Conservation (phyloP, 1,139 yeast genomes). For the Candida tropicalis region DNA sequence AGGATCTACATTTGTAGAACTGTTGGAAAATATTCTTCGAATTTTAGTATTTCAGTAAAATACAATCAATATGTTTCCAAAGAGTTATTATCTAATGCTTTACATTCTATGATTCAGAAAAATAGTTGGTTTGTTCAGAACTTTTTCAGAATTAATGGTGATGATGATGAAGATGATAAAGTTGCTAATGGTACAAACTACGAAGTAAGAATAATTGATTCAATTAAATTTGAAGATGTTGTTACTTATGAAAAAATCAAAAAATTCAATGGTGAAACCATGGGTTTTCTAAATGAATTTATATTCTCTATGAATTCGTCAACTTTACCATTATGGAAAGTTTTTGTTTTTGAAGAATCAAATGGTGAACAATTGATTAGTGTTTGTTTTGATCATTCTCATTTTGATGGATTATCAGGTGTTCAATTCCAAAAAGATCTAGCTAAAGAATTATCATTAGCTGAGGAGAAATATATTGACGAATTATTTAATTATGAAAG, state of each 20-base stretch:
- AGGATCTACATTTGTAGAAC: conserved; percentile 31
- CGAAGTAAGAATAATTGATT: conserved; percentile 21
- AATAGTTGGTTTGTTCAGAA: conserved; percentile 27
- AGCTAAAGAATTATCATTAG: conserved; percentile 17
- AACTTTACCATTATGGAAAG: conserved; percentile 34
- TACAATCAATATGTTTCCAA: conserved; percentile 23
- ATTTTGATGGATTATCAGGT: conserved; percentile 40
- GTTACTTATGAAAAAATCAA: conserved; percentile 22
- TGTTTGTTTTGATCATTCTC: conserved; percentile 35
- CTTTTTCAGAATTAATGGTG: conserved; percentile 20
- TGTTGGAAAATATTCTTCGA: conserved; percentile 25
- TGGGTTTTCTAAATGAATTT: conserved; percentile 22
- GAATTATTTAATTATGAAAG: conserved; percentile 16
- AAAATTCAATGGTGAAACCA: conserved; percentile 19
- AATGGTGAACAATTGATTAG: conserved; percentile 25
- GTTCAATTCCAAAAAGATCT: conserved; percentile 36
- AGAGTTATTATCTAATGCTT: conserved; percentile 27
- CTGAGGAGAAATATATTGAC: conserved; percentile 11
- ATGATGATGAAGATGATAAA: conserved; percentile 15
- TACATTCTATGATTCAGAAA: conserved; percentile 23
- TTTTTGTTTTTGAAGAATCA: conserved; percentile 25
- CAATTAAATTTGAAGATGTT: conserved; percentile 29
- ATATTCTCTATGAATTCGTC: conserved; percentile 18
- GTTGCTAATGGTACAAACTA: conserved; percentile 20
- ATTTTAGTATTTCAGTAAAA: conserved; percentile 30